phyloP scores from a whole-genome alignment of 2,329 filamentous ascomycete genomes.

The Fusarium bactridioides region DNA sequence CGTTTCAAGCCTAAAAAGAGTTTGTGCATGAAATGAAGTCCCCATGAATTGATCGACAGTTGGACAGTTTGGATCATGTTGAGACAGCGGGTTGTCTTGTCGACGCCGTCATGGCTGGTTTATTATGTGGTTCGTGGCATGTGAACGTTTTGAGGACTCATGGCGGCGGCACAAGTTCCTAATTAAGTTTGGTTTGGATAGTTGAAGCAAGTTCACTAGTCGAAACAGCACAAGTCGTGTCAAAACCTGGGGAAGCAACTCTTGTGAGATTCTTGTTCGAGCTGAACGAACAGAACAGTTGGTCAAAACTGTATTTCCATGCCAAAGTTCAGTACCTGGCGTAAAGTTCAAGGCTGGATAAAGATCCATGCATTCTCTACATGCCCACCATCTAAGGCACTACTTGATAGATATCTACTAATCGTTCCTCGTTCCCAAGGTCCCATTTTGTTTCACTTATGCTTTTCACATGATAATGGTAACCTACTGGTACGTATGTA shows the following conservation, averaged over 20 bases:
- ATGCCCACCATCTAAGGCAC: too few species aligned
- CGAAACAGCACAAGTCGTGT: constrained; percentile 13
- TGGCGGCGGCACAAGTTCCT: constrained; percentile 29
- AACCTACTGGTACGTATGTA: background rate
- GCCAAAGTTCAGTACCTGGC: background rate
- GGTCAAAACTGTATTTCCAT: background rate
- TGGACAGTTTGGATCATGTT: background rate
- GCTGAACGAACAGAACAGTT: background rate
- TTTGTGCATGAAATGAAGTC: constrained; percentile 16
- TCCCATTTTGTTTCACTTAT: background rate
- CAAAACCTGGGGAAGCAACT: constrained; percentile 33
- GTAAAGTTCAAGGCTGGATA: background rate
- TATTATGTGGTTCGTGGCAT: constrained; percentile 17
- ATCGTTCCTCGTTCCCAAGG: background rate
- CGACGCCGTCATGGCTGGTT: background rate
- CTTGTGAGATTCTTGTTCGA: constrained; percentile 1
- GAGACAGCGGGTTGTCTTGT: background rate
- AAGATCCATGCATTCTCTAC: background rate
- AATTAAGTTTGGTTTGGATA: constrained; percentile 29
- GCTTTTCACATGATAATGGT: constrained; percentile 27
- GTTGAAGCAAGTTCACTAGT: constrained; percentile 2
- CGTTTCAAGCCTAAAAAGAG: constrained; percentile 2
- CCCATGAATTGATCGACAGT: constrained; percentile 19
- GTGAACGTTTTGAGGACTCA: constrained; percentile 23
- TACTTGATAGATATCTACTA: background rate